Evolutionary conservation across 805 yeast genomes (phyloP).

Genomic region (Blastobotrys americana): DNA sequence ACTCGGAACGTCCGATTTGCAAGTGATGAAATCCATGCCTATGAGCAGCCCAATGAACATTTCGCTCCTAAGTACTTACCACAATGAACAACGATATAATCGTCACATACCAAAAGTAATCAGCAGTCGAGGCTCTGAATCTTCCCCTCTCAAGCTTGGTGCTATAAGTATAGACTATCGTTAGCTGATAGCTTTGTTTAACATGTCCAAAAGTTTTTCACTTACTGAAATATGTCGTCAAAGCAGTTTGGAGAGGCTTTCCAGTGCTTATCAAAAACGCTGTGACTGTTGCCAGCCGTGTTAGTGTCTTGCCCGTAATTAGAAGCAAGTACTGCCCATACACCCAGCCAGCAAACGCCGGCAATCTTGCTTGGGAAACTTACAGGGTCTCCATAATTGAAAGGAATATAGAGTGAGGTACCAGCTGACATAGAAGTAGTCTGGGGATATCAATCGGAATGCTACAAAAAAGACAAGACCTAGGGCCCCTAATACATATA

Average conservation of each 20-base stretch:
- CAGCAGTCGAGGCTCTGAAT: conserved; percentile 18
- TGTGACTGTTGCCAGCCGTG: conserved; percentile 14
- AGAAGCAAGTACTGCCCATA: background rate
- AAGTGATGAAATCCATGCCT: background rate
- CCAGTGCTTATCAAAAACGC: conserved; percentile 18
- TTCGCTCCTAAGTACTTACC: conserved; percentile 14
- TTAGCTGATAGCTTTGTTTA: background rate
- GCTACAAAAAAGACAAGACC: conserved; percentile 11
- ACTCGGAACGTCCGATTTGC: background rate
- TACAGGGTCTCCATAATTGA: conserved; percentile 23
- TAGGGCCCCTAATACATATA: conserved; percentile 11
- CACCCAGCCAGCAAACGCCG: background rate
- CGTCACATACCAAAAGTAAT: conserved; percentile 22
- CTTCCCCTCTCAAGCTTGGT: conserved; percentile 17
- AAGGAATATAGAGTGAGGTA: conserved; percentile 9
- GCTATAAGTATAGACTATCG: conserved; percentile 19
- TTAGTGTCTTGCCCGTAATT: background rate
- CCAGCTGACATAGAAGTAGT: conserved; percentile 15
- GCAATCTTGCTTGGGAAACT: conserved; percentile 4
- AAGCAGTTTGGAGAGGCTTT: conserved; percentile 12
- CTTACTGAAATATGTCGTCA: background rate
- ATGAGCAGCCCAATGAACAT: background rate
- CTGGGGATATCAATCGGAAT: conserved; percentile 3
- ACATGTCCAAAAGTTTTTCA: conserved; percentile 1
- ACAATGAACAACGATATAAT: conserved; percentile 18